phyloP scores from a whole-genome alignment of 2,329 filamentous ascomycete species.

The Biscogniauxia mediterranea region DNA sequence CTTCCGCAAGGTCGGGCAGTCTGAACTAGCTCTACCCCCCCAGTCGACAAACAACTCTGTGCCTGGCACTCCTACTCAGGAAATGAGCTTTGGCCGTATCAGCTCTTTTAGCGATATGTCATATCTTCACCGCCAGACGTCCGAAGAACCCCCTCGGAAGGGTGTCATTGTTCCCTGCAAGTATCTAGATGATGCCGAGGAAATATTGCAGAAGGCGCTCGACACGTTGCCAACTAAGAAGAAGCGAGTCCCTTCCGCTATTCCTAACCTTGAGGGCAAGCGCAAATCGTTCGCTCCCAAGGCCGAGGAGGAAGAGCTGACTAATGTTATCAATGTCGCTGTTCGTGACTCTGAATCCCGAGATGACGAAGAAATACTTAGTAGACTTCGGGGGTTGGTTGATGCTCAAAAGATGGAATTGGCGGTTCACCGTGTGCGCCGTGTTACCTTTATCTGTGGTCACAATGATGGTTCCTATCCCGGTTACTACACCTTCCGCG shows the following conservation, averaged over 20 bases:
- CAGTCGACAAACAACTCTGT: conserved; percentile 80
- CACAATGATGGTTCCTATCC: conserved; percentile 93
- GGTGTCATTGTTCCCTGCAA: conserved; percentile 92
- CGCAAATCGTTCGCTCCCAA: conserved; percentile 57
- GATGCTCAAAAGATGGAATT: conserved; percentile 82
- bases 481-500: conserved; percentile 97
- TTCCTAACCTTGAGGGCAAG: conserved; percentile 72
- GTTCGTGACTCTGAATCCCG: conserved; percentile 82
- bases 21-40: conserved; percentile 81
- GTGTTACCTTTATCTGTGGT: conserved; percentile 94
- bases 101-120: conserved; percentile 97
- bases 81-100: conserved; percentile 72
- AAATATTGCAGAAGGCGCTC: conserved; percentile 77
- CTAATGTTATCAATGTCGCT: conserved; percentile 88
- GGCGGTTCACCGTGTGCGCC: conserved; percentile 75
- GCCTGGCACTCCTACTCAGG: conserved; percentile 69
- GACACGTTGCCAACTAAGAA: conserved; percentile 74
- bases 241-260: conserved; percentile 57
- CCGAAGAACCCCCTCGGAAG: conserved; percentile 78
- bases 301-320: conserved; percentile 72
- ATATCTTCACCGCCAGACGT: conserved; percentile 71
- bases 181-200: conserved; percentile 92
- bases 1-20: conserved; percentile 87
- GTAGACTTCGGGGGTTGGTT: conserved; percentile 73
- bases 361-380: conserved; percentile 77